These are phyloP conservation scores for Colletotrichum lini DNA, from an alignment of 2,329 filamentous ascomycete genomes.

Conservation along the genomic window DNA sequence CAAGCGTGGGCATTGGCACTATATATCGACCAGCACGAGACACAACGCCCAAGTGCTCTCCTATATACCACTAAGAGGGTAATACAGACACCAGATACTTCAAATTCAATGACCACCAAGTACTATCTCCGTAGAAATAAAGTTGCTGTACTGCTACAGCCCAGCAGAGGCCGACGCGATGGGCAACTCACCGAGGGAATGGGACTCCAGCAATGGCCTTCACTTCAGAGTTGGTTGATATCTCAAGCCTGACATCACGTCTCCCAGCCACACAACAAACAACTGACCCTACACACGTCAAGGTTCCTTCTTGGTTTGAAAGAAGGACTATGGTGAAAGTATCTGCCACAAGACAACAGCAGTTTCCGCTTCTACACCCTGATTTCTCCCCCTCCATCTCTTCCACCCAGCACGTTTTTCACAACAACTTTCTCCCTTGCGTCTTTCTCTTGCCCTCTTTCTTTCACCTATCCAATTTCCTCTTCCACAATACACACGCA, in stretches of 20 bases:
- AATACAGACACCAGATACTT: not conserved
- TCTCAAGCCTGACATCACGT: not conserved
- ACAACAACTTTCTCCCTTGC: not conserved
- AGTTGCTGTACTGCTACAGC: not conserved
- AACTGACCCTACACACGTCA: not conserved
- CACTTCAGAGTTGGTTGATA: not conserved
- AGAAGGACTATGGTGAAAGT: not conserved
- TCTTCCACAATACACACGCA: too few relatives aligned
- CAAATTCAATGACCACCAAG: not conserved
- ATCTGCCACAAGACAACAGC: not conserved
- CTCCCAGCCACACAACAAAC: not conserved
- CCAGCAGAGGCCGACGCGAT: not conserved
- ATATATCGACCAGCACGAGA: not conserved
- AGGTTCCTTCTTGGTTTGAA: conserved; percentile 6
- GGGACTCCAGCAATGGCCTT: not conserved
- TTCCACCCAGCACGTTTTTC: not conserved
- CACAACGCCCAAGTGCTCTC: not conserved
- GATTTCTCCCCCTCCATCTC: not conserved
- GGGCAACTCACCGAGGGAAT: not conserved
- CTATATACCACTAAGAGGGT: not conserved
- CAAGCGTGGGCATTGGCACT: not conserved
- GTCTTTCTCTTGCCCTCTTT: not conserved
- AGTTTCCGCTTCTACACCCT: not conserved
- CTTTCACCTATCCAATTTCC: too few relatives aligned
- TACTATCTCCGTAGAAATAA: not conserved